Evolutionary conservation across 345 rosid genomes (phyloP).

Genomic region (Gossypium australe): DNA sequence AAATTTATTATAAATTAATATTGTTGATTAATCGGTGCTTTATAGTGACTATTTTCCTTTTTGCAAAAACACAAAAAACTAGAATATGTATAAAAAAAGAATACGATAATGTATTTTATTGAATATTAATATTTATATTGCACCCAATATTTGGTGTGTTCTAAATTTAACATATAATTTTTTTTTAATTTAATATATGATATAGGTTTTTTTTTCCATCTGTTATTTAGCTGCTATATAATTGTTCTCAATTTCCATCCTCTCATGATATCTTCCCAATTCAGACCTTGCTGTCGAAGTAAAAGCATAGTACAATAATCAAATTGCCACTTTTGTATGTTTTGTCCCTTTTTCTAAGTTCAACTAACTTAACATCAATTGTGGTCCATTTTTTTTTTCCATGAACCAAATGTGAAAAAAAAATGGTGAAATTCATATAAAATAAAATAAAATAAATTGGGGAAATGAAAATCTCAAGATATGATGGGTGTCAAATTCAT

Average conservation of each 20-base stretch:
- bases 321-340: not conserved
- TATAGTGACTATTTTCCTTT: too few species aligned
- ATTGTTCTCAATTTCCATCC: not conserved
- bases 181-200: too few species aligned
- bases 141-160: too few species aligned
- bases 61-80: too few species aligned
- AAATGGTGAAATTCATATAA: constrained; percentile 12
- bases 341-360: constrained; percentile 12
- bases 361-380: constrained; percentile 7
- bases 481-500: constrained; percentile 10
- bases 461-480: constrained; percentile 8
- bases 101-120: too few species aligned
- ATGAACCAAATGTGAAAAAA: not conserved
- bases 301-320: constrained; percentile 4
- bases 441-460: not conserved
- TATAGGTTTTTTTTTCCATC: too few species aligned
- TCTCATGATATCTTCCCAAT: not conserved
- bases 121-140: too few species aligned
- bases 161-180: too few species aligned
- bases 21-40: too few species aligned
- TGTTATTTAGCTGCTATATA: too few species aligned
- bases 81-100: too few species aligned
- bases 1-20: too few species aligned
- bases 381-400: constrained; percentile 9
- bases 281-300: not conserved